phyloP scores from a whole-genome alignment of 1,284 basidiomycete species.

The Puccinia hordei region DNA sequence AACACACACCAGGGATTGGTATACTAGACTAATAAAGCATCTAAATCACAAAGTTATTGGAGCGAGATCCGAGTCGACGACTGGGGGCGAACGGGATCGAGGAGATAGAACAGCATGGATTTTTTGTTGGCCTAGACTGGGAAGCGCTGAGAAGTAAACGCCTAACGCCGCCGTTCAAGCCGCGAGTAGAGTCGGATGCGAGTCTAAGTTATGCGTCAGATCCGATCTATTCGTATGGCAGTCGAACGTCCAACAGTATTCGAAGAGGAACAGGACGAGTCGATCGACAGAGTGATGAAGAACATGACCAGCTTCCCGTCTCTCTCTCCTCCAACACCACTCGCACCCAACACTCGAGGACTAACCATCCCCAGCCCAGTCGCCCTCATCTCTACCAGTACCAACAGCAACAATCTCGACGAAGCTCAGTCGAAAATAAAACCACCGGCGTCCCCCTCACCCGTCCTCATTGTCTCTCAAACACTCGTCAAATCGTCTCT shows the following conservation, averaged over 20 bases:
- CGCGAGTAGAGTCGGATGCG: constrained; percentile 91
- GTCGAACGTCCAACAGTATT: constrained; percentile 1
- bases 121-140: constrained; percentile 93
- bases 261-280: neutral
- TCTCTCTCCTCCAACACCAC: neutral
- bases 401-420: constrained; percentile 15
- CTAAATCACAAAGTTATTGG: constrained; percentile 68
- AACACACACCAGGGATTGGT: neutral
- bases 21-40: neutral
- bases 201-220: constrained; percentile 15
- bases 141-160: constrained; percentile 80
- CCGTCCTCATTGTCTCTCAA: neutral
- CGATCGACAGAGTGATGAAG: neutral
- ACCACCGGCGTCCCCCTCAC: neutral
- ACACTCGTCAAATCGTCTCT: neutral
- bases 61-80: constrained; percentile 95
- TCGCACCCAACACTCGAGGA: neutral
- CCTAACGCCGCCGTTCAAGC: constrained; percentile 96
- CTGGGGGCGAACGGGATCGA: constrained; percentile 85
- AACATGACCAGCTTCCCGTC: neutral
- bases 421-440: constrained; percentile 35
- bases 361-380: neutral
- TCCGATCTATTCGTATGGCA: constrained; percentile 17
- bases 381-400: neutral
- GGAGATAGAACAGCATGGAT: constrained; percentile 93